phyloP scores from a whole-genome alignment of 306 rosid species.

The Mimosa pudica region DNA sequence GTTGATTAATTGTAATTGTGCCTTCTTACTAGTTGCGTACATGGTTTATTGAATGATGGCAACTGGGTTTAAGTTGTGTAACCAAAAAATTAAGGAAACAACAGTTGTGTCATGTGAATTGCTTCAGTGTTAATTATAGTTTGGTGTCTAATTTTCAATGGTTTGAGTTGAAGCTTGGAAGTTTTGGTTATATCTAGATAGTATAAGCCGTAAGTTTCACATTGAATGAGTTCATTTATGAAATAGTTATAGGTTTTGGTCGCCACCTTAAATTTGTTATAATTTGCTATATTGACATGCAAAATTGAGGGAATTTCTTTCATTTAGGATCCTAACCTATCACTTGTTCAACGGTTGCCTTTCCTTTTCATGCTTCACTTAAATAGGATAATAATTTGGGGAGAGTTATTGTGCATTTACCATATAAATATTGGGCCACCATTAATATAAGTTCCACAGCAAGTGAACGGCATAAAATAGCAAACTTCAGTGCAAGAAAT shows the following conservation, averaged over 20 bases:
- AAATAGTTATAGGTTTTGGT: neutral
- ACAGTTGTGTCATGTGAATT: neutral
- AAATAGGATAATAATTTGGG: no score
- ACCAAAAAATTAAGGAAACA: neutral
- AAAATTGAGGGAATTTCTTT: neutral
- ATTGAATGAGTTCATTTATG: neutral
- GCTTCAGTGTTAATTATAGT: neutral
- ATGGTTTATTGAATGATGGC: neutral
- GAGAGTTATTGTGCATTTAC: no score
- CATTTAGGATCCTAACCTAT: neutral
- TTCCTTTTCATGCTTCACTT: no score
- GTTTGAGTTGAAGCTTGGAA: neutral
- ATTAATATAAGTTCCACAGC: no score
- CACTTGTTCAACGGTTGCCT: neutral
- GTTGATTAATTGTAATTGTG: neutral
- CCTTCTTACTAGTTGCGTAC: neutral
- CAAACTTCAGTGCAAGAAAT: no score
- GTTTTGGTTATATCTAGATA: neutral
- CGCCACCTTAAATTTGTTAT: neutral
- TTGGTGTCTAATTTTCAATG: neutral
- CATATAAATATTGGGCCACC: no score
- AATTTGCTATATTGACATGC: neutral
- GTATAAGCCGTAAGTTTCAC: neutral
- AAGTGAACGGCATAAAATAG: no score
- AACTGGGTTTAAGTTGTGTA: neutral